phyloP scores from a whole-genome alignment of 495 filamentous ascomycete genomes.

The Aspergillus bertholletiae region DNA sequence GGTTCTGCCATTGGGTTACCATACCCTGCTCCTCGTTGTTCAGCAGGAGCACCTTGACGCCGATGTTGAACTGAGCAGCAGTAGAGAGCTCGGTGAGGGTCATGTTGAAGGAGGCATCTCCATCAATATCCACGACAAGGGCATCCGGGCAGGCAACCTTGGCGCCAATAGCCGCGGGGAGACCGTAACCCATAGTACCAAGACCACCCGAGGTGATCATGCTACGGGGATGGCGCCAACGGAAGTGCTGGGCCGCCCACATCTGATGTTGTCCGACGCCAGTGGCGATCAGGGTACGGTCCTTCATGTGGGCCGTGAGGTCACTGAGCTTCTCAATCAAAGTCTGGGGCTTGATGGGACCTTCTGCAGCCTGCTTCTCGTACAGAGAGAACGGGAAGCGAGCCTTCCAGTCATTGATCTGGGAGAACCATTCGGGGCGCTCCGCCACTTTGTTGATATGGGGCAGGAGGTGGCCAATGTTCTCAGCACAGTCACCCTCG shows the following conservation, averaged over 20 bases:
- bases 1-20: constrained; percentile 94
- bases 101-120: constrained; percentile 97
- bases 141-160: constrained; percentile 85
- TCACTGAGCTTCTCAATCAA: constrained; percentile 79
- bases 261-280: constrained; percentile 97
- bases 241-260: constrained; percentile 94
- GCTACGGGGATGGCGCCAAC: constrained; percentile 80
- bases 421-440: constrained; percentile 79
- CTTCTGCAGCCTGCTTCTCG: constrained; percentile 64
- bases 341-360: constrained; percentile 83
- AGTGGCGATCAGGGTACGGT: constrained; percentile 80
- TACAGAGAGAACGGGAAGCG: constrained; percentile 75
- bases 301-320: constrained; percentile 67
- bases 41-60: constrained; percentile 83
- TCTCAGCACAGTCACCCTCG: constrained; percentile 58
- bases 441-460: constrained; percentile 56
- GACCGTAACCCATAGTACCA: constrained; percentile 93
- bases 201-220: constrained; percentile 91
- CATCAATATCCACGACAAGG: constrained; percentile 91
- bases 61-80: constrained; percentile 86
- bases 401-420: constrained; percentile 86
- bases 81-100: constrained; percentile 90
- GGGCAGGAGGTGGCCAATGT: constrained; percentile 71
- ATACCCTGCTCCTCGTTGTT: constrained; percentile 96
- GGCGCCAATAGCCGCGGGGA: constrained; percentile 89